Evolutionary conservation across 1,139 yeast genomes (phyloP), one percentile per base, ranked within the genome.

Genomic region (Sugiyamaella neomexicana): DNA sequence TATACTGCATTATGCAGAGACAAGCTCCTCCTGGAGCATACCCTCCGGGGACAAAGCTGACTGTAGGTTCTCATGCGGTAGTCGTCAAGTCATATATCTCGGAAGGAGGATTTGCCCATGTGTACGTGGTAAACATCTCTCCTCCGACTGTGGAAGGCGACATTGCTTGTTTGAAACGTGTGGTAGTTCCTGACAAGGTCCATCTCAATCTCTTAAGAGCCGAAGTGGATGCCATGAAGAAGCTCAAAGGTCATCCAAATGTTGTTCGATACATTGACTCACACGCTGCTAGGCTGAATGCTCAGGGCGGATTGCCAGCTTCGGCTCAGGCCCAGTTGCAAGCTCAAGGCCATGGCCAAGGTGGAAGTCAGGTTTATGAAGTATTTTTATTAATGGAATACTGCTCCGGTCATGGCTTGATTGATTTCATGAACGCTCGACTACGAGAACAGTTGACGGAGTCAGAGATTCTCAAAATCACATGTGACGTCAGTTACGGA

Each of bases 371-470:
- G 73, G 62, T 63, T 48, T 93, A 89, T 68, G 99, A 93, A 72
- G 97, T 95, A 51, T 82, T 91, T 59, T 76, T 93, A 34, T 75
- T 93, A 58, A 93, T 93, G 99, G 99, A 93, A 69, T 84, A 85
- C 67, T 93, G 99, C 63, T 69, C 75, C 32, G 74, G 88, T 57
- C 87, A 90, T 63, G 96, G 97, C 0, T 76, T 93, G 58, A 85
- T 93, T 48, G 98, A 93, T 68, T 89, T 86, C 67, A 91, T 93
- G 98, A 93, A 93, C 72, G 80, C 93, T n/a, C 76, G 97, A 56
- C 77, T 93, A 56, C 82, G 87, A 48, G 83, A 89, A 57, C 86
- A 90, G 68, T 78, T 93, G 55, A 82, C 85, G 0, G 98, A 91
- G 69, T 75, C 79, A 5, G 98, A 95, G 70, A 85, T 95, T 45